Base-by-base conservation (phyloP, 2,329 filamentous ascomycete species). In the Talaromyces sp. region DNA sequence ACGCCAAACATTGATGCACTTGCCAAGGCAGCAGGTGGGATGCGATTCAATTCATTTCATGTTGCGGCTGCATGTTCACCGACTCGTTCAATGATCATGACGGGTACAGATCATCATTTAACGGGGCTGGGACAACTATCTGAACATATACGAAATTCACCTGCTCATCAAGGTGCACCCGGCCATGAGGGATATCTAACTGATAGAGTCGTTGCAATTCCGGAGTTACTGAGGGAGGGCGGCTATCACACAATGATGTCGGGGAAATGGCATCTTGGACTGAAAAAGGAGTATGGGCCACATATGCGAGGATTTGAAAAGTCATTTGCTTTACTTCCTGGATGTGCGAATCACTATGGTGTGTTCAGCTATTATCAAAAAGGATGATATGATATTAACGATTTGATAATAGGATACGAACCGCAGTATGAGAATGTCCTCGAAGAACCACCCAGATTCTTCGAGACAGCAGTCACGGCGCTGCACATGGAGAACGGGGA, bases 151-250 rank as follows among this genome's bases (percentile, higher is more conserved):
- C 39, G 47, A 1, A 50, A 50, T 50, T 50, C 47, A 1, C 47
- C 47, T 6, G 39, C 47, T 13, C 47, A 50, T 67, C 55, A 57
- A 16, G 63, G 63, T 4, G 61, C 66, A 33, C 58, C 66, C 3
- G 68, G 70, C 4, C 70, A 74, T 49, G 70, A 73, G 48, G 70
- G 70, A 1, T 72, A 69, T 40, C 49, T 73, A n/a, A 72, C 69
- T 47, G 51, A 60, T 17, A 52, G 58, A 11, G 70, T 73, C 2
- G 71, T 65, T 7, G 58, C 70, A 1, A 44, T 74, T 14, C 67
- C 70, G 3, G 71, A 73, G 45, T 47, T 74, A 0, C 55, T 74
- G 1, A 55, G 54, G 4, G 70, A 72, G 43, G 58, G 54, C 29
- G 70, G 69, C 3, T 74, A 73, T 51, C 56, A 61, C 33, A 72